Percentiles rank a stretch among this genome's conserved stretches.
Conservation (phyloP, 1,139 yeast genomes). For the Yamadazyma membranifaciens region DNA sequence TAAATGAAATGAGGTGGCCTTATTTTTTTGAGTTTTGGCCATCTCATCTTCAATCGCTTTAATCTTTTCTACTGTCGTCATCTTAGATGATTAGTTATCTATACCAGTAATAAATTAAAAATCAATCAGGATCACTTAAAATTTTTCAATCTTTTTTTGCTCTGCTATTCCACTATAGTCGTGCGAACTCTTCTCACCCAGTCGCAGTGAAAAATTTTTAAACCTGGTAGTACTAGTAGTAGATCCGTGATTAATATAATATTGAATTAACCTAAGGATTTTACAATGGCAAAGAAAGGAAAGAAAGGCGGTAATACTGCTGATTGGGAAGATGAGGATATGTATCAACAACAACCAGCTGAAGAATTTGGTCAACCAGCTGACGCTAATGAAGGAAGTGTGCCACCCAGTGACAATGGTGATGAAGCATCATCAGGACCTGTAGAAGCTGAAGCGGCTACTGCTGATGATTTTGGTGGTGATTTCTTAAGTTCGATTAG, state of each 20-base stretch:
- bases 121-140: neutral
- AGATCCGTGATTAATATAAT: neutral
- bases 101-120: neutral
- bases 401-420: slow-evolving; percentile 12
- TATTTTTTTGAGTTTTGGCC: slow-evolving; percentile 95
- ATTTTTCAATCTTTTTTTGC: slow-evolving; percentile 3
- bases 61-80: slow-evolving; percentile 87
- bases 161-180: too few species aligned
- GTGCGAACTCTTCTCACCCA: slow-evolving; percentile 4
- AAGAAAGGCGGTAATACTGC: slow-evolving; percentile 52
- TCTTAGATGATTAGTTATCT: slow-evolving; percentile 15
- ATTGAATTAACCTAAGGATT: neutral
- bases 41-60: slow-evolving; percentile 92
- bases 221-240: neutral
- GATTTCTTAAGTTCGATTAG: slow-evolving; percentile 84
- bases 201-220: slow-evolving; percentile 3
- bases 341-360: slow-evolving; percentile 51
- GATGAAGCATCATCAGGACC: slow-evolving; percentile 12
- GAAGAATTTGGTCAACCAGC: slow-evolving; percentile 49
- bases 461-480: slow-evolving; percentile 48
- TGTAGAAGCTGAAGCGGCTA: slow-evolving; percentile 27
- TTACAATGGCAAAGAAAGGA: slow-evolving; percentile 48
- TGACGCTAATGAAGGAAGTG: slow-evolving; percentile 7
- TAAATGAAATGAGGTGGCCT: slow-evolving; percentile 93
- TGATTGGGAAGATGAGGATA: slow-evolving; percentile 82